Evolutionary conservation across 129 eudicot genomes (phyloP), one percentile per base, ranked within the genome.

Genomic region (Flaveria trinervia): DNA sequence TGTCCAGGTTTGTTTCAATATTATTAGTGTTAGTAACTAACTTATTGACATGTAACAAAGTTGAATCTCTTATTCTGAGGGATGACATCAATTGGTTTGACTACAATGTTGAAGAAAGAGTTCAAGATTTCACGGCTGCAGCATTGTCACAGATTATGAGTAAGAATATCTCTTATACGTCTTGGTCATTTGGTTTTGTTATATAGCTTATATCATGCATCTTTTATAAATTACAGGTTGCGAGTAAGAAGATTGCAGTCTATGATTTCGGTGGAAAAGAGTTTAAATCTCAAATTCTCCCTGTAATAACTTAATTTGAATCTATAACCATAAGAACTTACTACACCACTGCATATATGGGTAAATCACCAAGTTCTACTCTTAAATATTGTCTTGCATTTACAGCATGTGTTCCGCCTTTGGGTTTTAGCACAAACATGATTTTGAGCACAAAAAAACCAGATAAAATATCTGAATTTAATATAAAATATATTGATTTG

Each of bases 331-430:
- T 81, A 69, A 84, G 97, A 70, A 85, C 84, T 43, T 86, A 80
- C 85, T 83, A 86, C 73, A 78, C 88, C 36, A 78, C 83, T 71
- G 96, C 96, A 28, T 28, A 28, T 28, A 28, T 28, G 30, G 30
- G 80, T 84, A 76, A 79, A 81, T 48, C 89, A 51, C 85, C 91
- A 66, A 83, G 84, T 43, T 75, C 70, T 7, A 75, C 83, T 33
- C 96, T 96, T 67, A 84, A 79, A 76, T 89, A 84, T 66, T 86
- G 89, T 83, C 96, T 95, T 79, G 97, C 94, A 30, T 95, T 95
- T 80, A 83, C 85, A 62, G 97, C 92, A 20, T 85, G 79, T 36
- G 91, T 85, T 79, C 96, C 94, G 6, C 90, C 99, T 89, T 84
- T 89, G 83, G 99, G 99, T 46, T 91, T 91, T 70, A 89, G 82